Base-by-base conservation (phyloP, 2,329 filamentous ascomycete species). In the Curvularia eragrostidis region DNA sequence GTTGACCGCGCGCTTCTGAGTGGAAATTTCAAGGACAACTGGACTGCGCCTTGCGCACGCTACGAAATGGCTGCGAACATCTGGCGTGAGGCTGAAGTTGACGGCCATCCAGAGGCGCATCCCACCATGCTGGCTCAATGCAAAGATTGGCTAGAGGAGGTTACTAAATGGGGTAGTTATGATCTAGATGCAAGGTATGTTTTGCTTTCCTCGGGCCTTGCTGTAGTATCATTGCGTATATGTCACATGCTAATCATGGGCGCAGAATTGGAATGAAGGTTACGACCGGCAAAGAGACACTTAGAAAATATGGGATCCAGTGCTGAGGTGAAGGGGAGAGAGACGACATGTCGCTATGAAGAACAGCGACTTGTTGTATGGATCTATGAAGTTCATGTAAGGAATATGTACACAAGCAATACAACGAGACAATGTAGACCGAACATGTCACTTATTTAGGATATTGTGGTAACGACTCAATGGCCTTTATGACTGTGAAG, bases 1-100 rank as follows among this genome's bases (percentile, higher is more conserved):
- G 83, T 91, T 52, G 82, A 85, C 51, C 81, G 79, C 59, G 58
- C 75, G 1, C 61, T 80, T 9, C 83, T 88, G 70, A 88, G 85
- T 64, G 88, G 88, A 2, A 68, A 80, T 0, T 81, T 84, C 1
- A 87, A 83, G 56, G 90, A 93, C 57, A 88, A 90, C 67, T 93
- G 90, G 80, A 82, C 87, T 9, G 80, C 85, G 6, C 91, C 94
- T 0, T 86, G 88, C 0, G 92, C 90, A 1, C 83, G 91, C 64
- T 97, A 97, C 76, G 95, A 99, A 77, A 86, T 95, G 80, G 93
- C 88, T 0, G 91, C 90, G 7, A 86, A 91, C 53, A 80, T 89
- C 1, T 99, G 94, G 93, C 83, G 85, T 56, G 89, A 94, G 68
- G 58, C 77, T 61, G 49, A 82, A 78, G 62, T 53, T 23, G 75